Evolutionary conservation across 2,329 filamentous ascomycete genomes (phyloP), one percentile per base, ranked within the genome.

Genomic region (Simplicillium sp.): DNA sequence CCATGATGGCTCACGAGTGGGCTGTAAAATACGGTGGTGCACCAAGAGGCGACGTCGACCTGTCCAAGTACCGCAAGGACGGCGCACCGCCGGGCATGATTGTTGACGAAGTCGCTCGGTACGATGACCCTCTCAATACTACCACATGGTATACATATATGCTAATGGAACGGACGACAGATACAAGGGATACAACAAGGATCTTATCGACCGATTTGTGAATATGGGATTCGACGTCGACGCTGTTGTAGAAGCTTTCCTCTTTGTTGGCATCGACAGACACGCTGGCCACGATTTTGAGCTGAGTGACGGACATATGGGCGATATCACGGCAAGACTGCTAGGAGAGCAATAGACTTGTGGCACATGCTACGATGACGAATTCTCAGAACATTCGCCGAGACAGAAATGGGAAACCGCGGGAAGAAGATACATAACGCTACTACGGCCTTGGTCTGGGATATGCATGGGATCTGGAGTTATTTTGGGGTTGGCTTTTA

Each of bases 191-290:
- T 97, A 94, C 62, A 89, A 88, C 63, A 84, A 82, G 54, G 75
- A 83, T 28, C 71, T 96, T 33, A 77, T 97, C 48, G 80, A 92
- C 54, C 76, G 83, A 4, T 97, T 97, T 52, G 79, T 85, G 13
- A 76, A 70, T 52, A 97, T 97, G 90, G 90, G 90, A 11, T 97
- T 97, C 52, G 81, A 87, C 42, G 75, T 94, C 2, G 84, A 89
- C 37, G 73, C 76, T n/a, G 87, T 97, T 1, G 87, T 96, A 0
- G 75, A 83, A 9, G 86, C 87, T 1, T 94, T 96, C 54, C 73
- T 82, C 39, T 84, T 75, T 45, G 81, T 92, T 7, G 84, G 86
- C 6, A 89, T 95, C 49, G 85, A 90, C 47, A 76, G 77, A 14
- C 87, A 83, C 50, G 75, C 73, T 18, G 88, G 88, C 0, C 70